Conservation (phyloP, 2,329 filamentous ascomycete genomes). For the Alternaria gaisen region DNA sequence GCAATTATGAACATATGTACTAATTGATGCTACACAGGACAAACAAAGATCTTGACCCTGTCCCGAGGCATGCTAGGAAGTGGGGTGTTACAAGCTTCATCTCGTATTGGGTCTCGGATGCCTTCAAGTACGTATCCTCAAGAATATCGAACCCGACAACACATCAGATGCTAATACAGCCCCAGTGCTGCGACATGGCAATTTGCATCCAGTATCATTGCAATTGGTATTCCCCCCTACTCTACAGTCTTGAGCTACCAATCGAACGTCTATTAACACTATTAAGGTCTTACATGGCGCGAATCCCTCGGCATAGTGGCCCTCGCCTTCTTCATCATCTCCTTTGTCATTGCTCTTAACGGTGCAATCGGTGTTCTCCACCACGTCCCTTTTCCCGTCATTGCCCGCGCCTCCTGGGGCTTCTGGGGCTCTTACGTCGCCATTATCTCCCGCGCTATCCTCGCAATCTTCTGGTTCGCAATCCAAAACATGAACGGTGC, state of each 20-base stretch:
- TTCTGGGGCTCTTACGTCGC: slow-evolving; percentile 66
- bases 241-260: not conserved
- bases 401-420: slow-evolving; percentile 64
- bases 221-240: slow-evolving; percentile 37
- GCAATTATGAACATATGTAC: not conserved
- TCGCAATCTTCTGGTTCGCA: slow-evolving; percentile 70
- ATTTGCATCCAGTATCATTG: slow-evolving; percentile 53
- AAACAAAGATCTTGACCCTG: slow-evolving; percentile 61
- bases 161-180: slow-evolving; percentile 10
- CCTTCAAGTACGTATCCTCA: slow-evolving; percentile 55
- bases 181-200: slow-evolving; percentile 63
- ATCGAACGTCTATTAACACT: not conserved
- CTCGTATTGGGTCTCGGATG: slow-evolving; percentile 63
- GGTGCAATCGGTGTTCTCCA: slow-evolving; percentile 60
- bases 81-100: slow-evolving; percentile 59
- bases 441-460: slow-evolving; percentile 62
- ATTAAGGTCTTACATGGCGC: slow-evolving; percentile 61
- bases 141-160: not conserved
- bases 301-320: slow-evolving; percentile 65
- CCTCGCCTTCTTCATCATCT: slow-evolving; percentile 62
- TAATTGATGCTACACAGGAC: slow-evolving; percentile 40
- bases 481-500: slow-evolving; percentile 73
- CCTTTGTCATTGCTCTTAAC: slow-evolving; percentile 68
- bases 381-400: slow-evolving; percentile 66
- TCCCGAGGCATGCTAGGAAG: slow-evolving; percentile 54